Evolutionary conservation across 371 early-diverging fungal species (phyloP).

Genomic region (Batkoa obscura): DNA sequence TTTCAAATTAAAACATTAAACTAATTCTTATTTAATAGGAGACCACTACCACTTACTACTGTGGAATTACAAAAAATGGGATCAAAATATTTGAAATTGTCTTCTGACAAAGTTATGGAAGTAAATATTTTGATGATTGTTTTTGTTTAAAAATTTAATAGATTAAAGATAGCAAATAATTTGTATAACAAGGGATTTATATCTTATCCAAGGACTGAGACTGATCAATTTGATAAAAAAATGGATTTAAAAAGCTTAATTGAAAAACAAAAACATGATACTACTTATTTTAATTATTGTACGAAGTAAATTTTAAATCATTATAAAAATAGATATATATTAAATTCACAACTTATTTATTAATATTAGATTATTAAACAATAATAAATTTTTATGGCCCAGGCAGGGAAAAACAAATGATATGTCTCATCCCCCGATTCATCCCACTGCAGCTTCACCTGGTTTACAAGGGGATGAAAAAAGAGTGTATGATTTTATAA

Average conservation of each 20-base stretch:
- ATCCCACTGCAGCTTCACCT: constrained; percentile 63
- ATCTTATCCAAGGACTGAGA: constrained; percentile 99
- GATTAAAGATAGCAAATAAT: constrained; percentile 49
- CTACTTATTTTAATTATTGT: constrained; percentile 44
- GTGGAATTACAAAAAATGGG: constrained; percentile 87
- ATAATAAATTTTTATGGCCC: constrained; percentile 52
- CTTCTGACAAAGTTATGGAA: constrained; percentile 70
- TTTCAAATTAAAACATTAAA: not conserved
- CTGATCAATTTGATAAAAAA: constrained; percentile 69
- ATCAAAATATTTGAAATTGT: constrained; percentile 43
- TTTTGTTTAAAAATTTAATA: not conserved
- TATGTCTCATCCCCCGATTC: constrained; percentile 99
- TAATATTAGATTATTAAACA: constrained; percentile 34
- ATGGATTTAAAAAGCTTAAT: constrained; percentile 58
- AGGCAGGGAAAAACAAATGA: constrained; percentile 88
- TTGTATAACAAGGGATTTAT: constrained; percentile 82
- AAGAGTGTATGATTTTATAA: constrained; percentile 80
- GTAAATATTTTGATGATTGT: constrained; percentile 15
- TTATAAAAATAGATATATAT: not conserved
- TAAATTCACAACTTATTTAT: not conserved
- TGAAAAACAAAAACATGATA: constrained; percentile 35
- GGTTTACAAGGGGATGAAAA: constrained; percentile 49
- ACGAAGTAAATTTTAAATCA: constrained; percentile 18
- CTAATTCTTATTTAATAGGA: constrained; percentile 17
- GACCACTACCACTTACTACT: constrained; percentile 87